phyloP scores from a whole-genome alignment of 352 stramenopile genomes.

The Phytophthora brassicae region DNA sequence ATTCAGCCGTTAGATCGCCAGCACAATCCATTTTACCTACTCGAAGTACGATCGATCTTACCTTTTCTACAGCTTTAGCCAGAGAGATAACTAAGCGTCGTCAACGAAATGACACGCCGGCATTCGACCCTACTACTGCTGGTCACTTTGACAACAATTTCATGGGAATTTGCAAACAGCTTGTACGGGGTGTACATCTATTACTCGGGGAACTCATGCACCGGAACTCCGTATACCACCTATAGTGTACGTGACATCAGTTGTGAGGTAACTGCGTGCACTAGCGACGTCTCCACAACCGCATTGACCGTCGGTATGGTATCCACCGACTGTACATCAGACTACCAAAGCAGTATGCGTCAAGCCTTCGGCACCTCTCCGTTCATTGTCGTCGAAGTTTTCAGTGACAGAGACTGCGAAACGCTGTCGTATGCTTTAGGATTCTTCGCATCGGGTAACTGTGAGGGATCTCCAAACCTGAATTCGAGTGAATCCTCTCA shows the following conservation, averaged over 20 bases:
- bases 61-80: no score
- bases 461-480: constrained; percentile 25
- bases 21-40: not conserved
- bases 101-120: not conserved
- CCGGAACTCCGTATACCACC: constrained; percentile 27
- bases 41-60: no score
- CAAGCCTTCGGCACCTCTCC: constrained; percentile 16
- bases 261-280: constrained; percentile 9
- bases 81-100: not conserved
- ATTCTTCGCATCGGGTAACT: constrained; percentile 22
- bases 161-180: not conserved
- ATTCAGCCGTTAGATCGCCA: no score
- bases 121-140: not conserved
- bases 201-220: constrained; percentile 18
- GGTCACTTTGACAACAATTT: not conserved
- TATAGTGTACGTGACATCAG: constrained; percentile 8
- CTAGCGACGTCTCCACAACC: constrained; percentile 14
- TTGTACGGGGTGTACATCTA: constrained; percentile 27
- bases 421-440: constrained; percentile 16
- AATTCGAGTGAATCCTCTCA: constrained; percentile 16
- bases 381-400: constrained; percentile 26
- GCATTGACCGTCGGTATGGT: constrained; percentile 10
- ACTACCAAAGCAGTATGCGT: constrained; percentile 23
- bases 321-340: constrained; percentile 26
- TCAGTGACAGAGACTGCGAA: constrained; percentile 8